phyloP scores from a whole-genome alignment of 257 asterid species.

The Sherardia arvensis region DNA sequence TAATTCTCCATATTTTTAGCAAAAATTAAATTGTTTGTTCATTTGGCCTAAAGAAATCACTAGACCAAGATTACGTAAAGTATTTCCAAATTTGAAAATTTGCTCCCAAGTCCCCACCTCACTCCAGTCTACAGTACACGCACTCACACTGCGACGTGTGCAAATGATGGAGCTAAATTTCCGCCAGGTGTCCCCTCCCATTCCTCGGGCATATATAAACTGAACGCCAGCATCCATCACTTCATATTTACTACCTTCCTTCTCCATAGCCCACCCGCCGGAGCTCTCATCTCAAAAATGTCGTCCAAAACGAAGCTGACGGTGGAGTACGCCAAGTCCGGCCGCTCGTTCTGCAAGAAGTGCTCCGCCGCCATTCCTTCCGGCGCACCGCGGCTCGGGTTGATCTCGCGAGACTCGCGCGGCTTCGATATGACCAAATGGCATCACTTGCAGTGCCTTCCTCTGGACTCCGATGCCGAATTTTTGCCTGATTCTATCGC shows the following conservation, averaged over 20 bases:
- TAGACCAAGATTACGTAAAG: too few relatives aligned
- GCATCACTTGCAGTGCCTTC: slow-evolving; percentile 80
- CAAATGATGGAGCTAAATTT: not conserved
- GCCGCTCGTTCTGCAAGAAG: slow-evolving; percentile 79
- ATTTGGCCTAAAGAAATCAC: too few relatives aligned
- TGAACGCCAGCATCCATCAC: slow-evolving; percentile 2
- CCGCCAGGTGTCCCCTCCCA: not conserved
- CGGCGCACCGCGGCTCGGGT: slow-evolving; percentile 57
- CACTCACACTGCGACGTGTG: not conserved
- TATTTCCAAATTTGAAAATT: too few relatives aligned
- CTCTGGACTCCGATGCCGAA: slow-evolving; percentile 28
- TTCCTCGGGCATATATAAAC: not conserved
- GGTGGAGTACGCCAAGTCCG: slow-evolving; percentile 85
- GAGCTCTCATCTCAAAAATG: slow-evolving; percentile 11
- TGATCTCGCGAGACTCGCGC: slow-evolving; percentile 59
- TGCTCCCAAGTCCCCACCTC: too few relatives aligned
- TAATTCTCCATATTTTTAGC: too few relatives aligned
- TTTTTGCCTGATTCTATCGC: slow-evolving; percentile 42
- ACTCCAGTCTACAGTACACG: too few relatives aligned
- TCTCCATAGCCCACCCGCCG: slow-evolving; percentile 5
- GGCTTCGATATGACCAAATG: slow-evolving; percentile 85
- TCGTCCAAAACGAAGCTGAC: slow-evolving; percentile 28
- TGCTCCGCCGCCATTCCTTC: slow-evolving; percentile 63
- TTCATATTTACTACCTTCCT: not conserved
- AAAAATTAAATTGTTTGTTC: too few relatives aligned